These are phyloP conservation scores for Fonsecaea pugnacius DNA, from an alignment of 2,329 filamentous ascomycete species.

Conservation along the genomic window DNA sequence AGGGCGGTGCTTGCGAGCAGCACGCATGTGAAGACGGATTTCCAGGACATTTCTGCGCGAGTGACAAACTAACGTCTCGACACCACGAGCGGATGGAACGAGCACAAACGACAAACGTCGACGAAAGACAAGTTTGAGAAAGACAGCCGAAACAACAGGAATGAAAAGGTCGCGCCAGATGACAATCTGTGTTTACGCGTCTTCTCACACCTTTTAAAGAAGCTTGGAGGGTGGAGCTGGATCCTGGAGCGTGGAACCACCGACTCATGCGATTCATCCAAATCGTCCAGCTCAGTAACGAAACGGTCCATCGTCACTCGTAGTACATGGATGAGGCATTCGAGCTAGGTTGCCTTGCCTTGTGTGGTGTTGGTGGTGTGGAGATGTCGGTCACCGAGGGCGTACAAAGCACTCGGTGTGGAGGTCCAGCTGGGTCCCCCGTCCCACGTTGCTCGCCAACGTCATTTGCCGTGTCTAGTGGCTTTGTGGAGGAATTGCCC, in stretches of 20 bases:
- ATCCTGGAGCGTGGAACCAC: neutral
- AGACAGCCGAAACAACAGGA: neutral
- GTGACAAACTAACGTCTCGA: neutral
- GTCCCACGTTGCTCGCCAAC: neutral
- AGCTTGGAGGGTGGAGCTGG: neutral
- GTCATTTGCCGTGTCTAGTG: neutral
- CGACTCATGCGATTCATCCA: neutral
- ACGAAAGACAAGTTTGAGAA: neutral
- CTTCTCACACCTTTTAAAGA: neutral
- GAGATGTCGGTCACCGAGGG: neutral
- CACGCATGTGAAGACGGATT: slow-evolving; percentile 8
- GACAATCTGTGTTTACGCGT: neutral
- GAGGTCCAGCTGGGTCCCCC: neutral
- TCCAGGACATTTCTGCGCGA: neutral
- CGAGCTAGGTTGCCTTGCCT: neutral
- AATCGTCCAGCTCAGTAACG: neutral
- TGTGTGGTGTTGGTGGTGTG: neutral
- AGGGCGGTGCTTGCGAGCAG: neutral
- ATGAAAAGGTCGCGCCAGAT: neutral
- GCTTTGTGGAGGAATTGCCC: neutral
- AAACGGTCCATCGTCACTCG: neutral
- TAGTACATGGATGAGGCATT: neutral
- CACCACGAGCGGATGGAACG: neutral
- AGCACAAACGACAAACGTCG: neutral
- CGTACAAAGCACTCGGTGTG: neutral